Conservation (phyloP, 768 basidiomycete genomes). For the Lactarius psammicola region DNA sequence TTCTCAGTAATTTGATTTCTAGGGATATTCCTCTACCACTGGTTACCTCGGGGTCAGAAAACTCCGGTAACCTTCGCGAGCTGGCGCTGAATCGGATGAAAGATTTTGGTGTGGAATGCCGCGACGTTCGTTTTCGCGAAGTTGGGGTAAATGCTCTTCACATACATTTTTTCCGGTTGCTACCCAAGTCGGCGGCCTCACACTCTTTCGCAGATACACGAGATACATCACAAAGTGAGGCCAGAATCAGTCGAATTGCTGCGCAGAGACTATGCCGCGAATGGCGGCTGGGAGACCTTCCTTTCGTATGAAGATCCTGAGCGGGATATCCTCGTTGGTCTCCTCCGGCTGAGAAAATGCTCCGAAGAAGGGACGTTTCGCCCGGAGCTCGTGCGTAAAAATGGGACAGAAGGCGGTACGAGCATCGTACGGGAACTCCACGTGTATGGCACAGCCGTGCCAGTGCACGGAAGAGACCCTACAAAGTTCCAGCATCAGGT, state of each 20-base stretch:
- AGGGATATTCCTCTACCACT: constrained; percentile 97
- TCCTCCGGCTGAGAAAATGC: constrained; percentile 90
- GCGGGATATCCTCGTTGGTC: constrained; percentile 91
- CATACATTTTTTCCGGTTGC: constrained; percentile 2
- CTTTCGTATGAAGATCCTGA: constrained; percentile 98
- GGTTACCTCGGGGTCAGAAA: constrained; percentile 96
- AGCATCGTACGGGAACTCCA: constrained; percentile 95
- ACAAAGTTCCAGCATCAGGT: constrained; percentile 98
- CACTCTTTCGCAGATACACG: constrained; percentile 68
- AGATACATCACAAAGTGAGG: constrained; percentile 97
- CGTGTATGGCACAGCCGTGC: constrained; percentile 97
- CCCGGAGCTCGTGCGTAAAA: constrained; percentile 74
- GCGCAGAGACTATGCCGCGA: constrained; percentile 92
- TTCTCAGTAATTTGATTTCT: constrained; percentile 13
- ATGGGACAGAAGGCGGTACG: constrained; percentile 72
- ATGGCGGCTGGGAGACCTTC: constrained; percentile 99
- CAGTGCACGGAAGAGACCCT: constrained; percentile 95
- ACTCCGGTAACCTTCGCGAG: constrained; percentile 95
- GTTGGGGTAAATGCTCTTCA: constrained; percentile 73
- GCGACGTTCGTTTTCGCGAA: constrained; percentile 96
- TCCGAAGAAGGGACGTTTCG: constrained; percentile 97
- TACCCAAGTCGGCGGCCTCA: constrained; percentile 2
- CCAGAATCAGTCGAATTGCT: constrained; percentile 95
- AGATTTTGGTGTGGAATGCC: constrained; percentile 96
- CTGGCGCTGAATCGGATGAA: constrained; percentile 97